phyloP scores from a whole-genome alignment of 176 grass and related monocot species.

The Oryza glumipatula region DNA sequence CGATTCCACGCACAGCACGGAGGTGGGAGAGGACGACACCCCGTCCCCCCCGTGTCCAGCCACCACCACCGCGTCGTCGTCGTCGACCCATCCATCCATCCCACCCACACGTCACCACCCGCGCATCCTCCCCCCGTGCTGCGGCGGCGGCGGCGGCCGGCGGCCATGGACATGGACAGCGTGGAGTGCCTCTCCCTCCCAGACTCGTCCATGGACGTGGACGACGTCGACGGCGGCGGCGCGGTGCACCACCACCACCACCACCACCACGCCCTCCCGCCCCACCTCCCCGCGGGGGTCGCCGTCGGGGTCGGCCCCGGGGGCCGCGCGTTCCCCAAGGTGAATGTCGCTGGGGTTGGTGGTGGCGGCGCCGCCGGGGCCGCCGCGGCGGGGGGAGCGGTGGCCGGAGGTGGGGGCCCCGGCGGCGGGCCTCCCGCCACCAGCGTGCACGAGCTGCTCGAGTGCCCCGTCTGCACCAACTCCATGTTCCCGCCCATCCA shows the following conservation, averaged over 20 bases:
- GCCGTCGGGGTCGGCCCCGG: not conserved
- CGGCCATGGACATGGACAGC: conserved; percentile 59
- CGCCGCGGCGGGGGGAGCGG: conserved; percentile 6
- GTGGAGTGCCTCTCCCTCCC: conserved; percentile 68
- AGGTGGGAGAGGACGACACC: not conserved
- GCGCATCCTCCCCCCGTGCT: not conserved
- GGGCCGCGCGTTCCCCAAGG: conserved; percentile 45
- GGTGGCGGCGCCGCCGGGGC: not conserved
- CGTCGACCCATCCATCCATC: not conserved
- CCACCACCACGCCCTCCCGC: conserved; percentile 23
- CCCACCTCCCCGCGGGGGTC: conserved; percentile 28
- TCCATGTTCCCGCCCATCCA: conserved; percentile 70
- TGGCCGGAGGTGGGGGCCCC: not conserved
- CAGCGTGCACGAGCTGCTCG: conserved; percentile 66
- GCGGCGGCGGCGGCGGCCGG: conserved; percentile 1
- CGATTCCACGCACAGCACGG: not conserved
- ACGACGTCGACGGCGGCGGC: conserved; percentile 41
- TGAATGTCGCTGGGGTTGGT: conserved; percentile 27
- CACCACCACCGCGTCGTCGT: not conserved
- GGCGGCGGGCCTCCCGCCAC: conserved; percentile 40
- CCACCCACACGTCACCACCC: conserved; percentile 5
- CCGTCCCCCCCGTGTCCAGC: not conserved
- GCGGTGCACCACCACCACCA: conserved; percentile 25
- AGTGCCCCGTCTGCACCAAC: conserved; percentile 69
- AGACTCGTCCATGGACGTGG: conserved; percentile 61